These are phyloP conservation scores for Orbilia quercus DNA, from an alignment of 2,329 filamentous ascomycete genomes.

Conservation along the genomic window DNA sequence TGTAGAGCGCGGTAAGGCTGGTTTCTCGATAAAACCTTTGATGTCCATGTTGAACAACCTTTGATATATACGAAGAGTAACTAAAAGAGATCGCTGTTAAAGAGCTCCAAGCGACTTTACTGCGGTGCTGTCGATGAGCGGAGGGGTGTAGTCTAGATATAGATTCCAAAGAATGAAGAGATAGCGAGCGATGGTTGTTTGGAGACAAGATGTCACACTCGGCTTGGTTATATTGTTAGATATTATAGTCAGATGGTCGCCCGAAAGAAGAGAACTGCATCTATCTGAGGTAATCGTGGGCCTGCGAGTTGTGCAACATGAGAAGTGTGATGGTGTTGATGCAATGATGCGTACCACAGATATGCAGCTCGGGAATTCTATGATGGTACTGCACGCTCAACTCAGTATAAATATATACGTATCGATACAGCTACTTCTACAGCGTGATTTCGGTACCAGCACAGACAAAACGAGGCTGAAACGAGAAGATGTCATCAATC, in stretches of 20 bases:
- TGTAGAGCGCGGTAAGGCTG: slow-evolving; percentile 2
- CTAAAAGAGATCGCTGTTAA: background rate
- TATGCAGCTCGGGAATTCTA: no score
- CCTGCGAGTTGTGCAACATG: slow-evolving; percentile 14
- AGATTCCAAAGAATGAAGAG: no score
- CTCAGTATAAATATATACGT: slow-evolving; percentile 19
- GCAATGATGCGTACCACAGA: slow-evolving; percentile 30
- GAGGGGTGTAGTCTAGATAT: no score
- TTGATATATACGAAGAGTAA: background rate
- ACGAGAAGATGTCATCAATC: slow-evolving; percentile 32
- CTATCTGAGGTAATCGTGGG: slow-evolving; percentile 1
- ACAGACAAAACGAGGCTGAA: slow-evolving; percentile 19
- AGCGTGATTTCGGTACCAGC: background rate
- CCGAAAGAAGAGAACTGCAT: slow-evolving; percentile 4
- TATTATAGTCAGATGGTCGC: background rate
- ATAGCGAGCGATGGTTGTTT: background rate
- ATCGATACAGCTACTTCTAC: background rate
- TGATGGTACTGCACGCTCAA: slow-evolving; percentile 13
- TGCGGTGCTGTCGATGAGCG: background rate
- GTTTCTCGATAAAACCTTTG: slow-evolving; percentile 18
- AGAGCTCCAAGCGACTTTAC: background rate
- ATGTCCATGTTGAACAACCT: slow-evolving; percentile 24
- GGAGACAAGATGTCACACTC: slow-evolving; percentile 3
- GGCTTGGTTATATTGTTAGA: no score
- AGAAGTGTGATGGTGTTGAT: slow-evolving; percentile 28